A percentile compares a stretch with the other conserved stretches of the same genome.
phyloP scores from a whole-genome alignment of 116 monocot species.

The Posidonia oceanica region DNA sequence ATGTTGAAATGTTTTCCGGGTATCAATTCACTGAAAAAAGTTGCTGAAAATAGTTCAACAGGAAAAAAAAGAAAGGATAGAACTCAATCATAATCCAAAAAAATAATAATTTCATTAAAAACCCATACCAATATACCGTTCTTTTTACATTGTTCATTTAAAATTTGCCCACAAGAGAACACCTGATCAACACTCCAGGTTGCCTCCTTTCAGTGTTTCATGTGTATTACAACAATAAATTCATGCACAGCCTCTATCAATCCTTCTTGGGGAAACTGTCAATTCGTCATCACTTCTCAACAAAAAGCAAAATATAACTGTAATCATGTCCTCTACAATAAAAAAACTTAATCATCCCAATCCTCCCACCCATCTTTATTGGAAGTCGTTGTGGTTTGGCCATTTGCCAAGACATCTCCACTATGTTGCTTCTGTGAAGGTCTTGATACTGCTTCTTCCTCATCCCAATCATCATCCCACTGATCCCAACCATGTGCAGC shows the following conservation, averaged over 20 bases:
- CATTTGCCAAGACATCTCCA: constrained; percentile 28
- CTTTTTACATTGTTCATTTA: neutral
- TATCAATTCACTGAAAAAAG: too few species aligned
- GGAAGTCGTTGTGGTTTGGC: constrained; percentile 27
- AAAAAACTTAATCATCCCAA: constrained; percentile 65
- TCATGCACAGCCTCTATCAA: too few species aligned
- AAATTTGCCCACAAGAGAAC: neutral
- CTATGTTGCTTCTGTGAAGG: constrained; percentile 13
- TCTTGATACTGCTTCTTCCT: constrained; percentile 43
- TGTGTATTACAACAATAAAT: neutral
- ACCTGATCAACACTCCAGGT: neutral
- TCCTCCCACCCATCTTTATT: constrained; percentile 73
- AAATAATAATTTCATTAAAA: too few species aligned
- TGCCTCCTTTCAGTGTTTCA: neutral
- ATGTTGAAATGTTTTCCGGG: too few species aligned
- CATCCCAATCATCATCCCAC: constrained; percentile 85
- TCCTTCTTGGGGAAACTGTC: too few species aligned
- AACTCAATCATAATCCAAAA: too few species aligned
- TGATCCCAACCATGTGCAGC: constrained; percentile 59
- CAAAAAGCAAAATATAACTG: neutral
- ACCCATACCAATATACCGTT: too few species aligned
- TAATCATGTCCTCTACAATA: neutral
- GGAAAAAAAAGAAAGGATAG: too few species aligned
- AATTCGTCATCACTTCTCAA: too few species aligned
- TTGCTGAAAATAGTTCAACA: too few species aligned